A percentile compares a stretch with the other conserved stretches of the same genome.
phyloP scores from a whole-genome alignment of 345 rosid species.

The Xanthoceras sorbifolium region DNA sequence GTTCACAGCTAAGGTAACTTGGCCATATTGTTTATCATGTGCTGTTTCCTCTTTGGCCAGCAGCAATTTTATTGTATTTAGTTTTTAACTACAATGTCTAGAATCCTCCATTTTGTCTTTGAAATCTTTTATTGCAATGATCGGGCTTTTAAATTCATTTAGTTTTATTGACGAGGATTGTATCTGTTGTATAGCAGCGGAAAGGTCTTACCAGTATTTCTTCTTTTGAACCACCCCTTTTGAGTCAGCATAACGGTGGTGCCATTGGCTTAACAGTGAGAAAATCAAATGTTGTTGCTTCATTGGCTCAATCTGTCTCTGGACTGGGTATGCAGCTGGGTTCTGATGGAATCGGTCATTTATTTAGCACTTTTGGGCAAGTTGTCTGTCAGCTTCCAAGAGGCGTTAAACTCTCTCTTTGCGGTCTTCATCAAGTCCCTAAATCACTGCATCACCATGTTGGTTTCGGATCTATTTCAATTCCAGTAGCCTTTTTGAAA shows the following conservation, averaged over 20 bases:
- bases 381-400: slow-evolving; percentile 58
- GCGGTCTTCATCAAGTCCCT: slow-evolving; percentile 53
- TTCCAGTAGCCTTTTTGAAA: slow-evolving; percentile 52
- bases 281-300: slow-evolving; percentile 60
- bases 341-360: slow-evolving; percentile 32
- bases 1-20: neutral
- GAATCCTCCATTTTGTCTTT: neutral
- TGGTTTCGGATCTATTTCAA: slow-evolving; percentile 48
- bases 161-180: slow-evolving; percentile 17
- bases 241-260: slow-evolving; percentile 58
- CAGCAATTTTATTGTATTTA: neutral
- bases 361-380: slow-evolving; percentile 72
- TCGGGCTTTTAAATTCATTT: neutral
- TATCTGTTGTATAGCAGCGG: slow-evolving; percentile 40
- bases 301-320: slow-evolving; percentile 66
- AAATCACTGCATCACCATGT: slow-evolving; percentile 32
- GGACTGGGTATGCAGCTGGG: slow-evolving; percentile 33
- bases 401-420: slow-evolving; percentile 58
- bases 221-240: slow-evolving; percentile 63
- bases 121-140: neutral
- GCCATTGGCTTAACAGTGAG: slow-evolving; percentile 62
- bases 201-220: slow-evolving; percentile 64
- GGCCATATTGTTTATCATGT: neutral
- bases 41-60: neutral
- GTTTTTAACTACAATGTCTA: neutral